Percentiles rank a stretch among this genome's conserved stretches.
Evolutionary conservation across 805 yeast genomes (phyloP).

Genomic region (Cyberlindnera sargentensis): DNA sequence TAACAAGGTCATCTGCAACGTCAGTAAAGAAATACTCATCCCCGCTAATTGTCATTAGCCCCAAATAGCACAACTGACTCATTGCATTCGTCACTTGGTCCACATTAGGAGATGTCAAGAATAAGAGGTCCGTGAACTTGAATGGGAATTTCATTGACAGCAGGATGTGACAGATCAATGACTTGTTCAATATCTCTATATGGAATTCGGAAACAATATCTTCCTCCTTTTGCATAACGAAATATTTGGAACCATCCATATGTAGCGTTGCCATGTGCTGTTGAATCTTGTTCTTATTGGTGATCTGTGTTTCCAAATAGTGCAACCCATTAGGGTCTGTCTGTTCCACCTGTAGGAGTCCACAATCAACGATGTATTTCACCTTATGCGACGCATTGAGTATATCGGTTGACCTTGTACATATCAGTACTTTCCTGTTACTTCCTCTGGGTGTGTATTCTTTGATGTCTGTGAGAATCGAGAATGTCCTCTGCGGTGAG

Average conservation of each 20-base stretch:
- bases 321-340: constrained; percentile 6
- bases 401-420: not conserved
- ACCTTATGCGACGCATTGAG: constrained; percentile 3
- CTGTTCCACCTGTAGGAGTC: not conserved
- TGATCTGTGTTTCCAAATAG: not conserved
- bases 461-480: constrained; percentile 5
- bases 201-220: not conserved
- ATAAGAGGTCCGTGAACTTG: constrained; percentile 1
- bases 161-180: constrained; percentile 3
- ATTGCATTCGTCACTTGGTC: not conserved
- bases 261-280: constrained; percentile 2
- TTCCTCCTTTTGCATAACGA: constrained; percentile 1
- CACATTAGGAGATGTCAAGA: constrained; percentile 4
- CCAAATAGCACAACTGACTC: constrained; percentile 5
- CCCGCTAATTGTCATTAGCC: constrained; percentile 2
- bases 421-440: constrained; percentile 4
- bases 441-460: constrained; percentile 2
- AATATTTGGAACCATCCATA: constrained; percentile 6
- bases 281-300: constrained; percentile 1
- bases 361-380: constrained; percentile 12
- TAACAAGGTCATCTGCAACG: not conserved
- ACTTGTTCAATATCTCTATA: not conserved
- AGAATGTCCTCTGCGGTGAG: constrained; percentile 1
- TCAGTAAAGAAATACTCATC: constrained; percentile 3
- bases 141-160: not conserved